Percentiles rank a stretch among this genome's conserved stretches.
Conservation (phyloP, 2,329 filamentous ascomycete species). For the Neurospora sp. region DNA sequence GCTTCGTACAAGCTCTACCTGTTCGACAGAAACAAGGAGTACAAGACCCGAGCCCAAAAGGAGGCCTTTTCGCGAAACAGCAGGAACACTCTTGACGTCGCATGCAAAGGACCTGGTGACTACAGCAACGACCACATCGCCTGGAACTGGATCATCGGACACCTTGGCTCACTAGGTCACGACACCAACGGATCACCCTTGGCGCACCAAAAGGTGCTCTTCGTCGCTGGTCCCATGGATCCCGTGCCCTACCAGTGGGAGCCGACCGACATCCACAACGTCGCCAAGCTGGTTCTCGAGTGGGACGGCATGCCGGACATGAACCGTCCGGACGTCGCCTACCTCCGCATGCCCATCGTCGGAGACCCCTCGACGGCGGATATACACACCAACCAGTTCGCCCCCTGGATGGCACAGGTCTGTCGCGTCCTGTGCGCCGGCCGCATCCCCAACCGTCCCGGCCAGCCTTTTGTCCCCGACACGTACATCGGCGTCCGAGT, state of each 20-base stretch:
- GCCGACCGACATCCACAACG: slow-evolving; percentile 4
- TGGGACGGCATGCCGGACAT: slow-evolving; percentile 6
- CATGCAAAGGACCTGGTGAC: slow-evolving; percentile 9
- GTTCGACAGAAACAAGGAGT: slow-evolving; percentile 10
- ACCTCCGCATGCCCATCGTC: slow-evolving; percentile 13
- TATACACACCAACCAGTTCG: slow-evolving; percentile 9
- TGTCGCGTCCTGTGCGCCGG: slow-evolving; percentile 14
- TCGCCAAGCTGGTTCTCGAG: slow-evolving; percentile 9
- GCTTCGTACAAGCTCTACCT: slow-evolving; percentile 13
- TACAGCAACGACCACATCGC: slow-evolving; percentile 9
- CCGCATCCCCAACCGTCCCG: slow-evolving; percentile 10
- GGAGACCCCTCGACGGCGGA: background rate
- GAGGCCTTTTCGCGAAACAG: background rate
- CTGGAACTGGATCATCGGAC: slow-evolving; percentile 5
- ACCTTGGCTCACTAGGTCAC: background rate
- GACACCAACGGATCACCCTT: background rate
- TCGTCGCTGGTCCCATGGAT: slow-evolving; percentile 10
- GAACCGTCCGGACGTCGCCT: slow-evolving; percentile 16
- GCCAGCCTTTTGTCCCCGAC: slow-evolving; percentile 12
- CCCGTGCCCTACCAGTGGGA: slow-evolving; percentile 11
- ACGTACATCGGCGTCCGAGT: slow-evolving; percentile 7
- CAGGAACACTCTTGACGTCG: slow-evolving; percentile 4
- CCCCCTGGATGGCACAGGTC: slow-evolving; percentile 8
- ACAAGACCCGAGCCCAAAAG: slow-evolving; percentile 1
- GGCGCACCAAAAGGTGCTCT: slow-evolving; percentile 6